Percentiles rank a stretch among this genome's conserved stretches.
Evolutionary conservation across 495 filamentous ascomycete genomes (phyloP).

Genomic region (Penicilliopsis zonata): DNA sequence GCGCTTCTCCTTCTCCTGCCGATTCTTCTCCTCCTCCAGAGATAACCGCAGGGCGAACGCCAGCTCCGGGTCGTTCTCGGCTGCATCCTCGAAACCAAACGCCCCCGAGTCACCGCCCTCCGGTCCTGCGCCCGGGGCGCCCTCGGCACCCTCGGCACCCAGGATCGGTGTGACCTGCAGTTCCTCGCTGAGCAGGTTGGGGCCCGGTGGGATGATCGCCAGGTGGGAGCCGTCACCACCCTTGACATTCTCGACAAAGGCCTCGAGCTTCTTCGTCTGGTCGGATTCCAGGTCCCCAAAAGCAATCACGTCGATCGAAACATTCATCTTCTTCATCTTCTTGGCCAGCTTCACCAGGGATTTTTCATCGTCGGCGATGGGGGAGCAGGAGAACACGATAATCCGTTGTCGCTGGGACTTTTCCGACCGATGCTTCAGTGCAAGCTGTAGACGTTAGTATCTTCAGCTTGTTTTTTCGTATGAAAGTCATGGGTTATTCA

Average conservation of each 20-base stretch:
- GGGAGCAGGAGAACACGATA: slow-evolving; percentile 89
- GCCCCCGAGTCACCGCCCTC: slow-evolving; percentile 62
- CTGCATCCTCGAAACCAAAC: slow-evolving; percentile 38
- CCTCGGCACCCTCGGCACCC: slow-evolving; percentile 55
- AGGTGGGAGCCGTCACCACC: slow-evolving; percentile 81
- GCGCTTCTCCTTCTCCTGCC: slow-evolving; percentile 73
- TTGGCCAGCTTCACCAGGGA: slow-evolving; percentile 79
- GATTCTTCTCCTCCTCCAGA: slow-evolving; percentile 92
- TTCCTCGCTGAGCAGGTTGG: slow-evolving; percentile 82
- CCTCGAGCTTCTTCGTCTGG: slow-evolving; percentile 79
- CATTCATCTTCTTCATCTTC: slow-evolving; percentile 96
- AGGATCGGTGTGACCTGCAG: slow-evolving; percentile 88
- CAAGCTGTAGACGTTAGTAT: slow-evolving; percentile 45
- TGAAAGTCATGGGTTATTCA: neutral
- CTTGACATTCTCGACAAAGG: slow-evolving; percentile 87
- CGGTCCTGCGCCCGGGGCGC: slow-evolving; percentile 34
- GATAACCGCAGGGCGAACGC: slow-evolving; percentile 95
- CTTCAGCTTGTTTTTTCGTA: neutral
- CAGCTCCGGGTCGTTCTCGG: slow-evolving; percentile 78
- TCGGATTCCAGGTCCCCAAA: slow-evolving; percentile 91
- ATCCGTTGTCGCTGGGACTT: slow-evolving; percentile 91
- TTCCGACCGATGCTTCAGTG: slow-evolving; percentile 96
- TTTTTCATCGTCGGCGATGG: slow-evolving; percentile 81
- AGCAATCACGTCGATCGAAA: slow-evolving; percentile 83
- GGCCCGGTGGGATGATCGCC: slow-evolving; percentile 80